Conservation (phyloP, 2,329 filamentous ascomycete species). For the Beauveria varroae region DNA sequence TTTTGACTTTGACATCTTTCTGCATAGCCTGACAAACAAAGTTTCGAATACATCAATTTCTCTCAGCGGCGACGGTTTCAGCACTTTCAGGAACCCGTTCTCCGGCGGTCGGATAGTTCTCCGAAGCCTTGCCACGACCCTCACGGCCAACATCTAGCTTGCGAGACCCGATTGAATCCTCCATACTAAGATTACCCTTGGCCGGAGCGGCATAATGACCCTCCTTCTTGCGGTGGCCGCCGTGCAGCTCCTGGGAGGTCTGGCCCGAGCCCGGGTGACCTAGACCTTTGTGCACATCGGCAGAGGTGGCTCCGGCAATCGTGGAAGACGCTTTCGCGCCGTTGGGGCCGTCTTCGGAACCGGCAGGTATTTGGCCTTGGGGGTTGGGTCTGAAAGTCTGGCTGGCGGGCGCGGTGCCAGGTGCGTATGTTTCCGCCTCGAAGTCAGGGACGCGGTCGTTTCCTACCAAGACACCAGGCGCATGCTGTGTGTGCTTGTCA, state of each 20-base stretch:
- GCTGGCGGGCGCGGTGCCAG: conserved; percentile 54
- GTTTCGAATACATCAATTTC: not conserved
- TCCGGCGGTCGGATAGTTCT: not conserved
- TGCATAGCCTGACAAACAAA: not conserved
- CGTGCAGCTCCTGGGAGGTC: conserved; percentile 33
- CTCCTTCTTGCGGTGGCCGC: conserved; percentile 30
- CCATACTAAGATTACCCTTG: not conserved
- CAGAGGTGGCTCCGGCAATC: conserved; percentile 37
- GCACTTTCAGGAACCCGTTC: not conserved
- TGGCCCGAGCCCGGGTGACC: conserved; percentile 37
- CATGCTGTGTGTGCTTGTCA: conserved; percentile 41
- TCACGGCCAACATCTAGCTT: not conserved
- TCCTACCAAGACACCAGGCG: conserved; percentile 52
- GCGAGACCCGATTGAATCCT: not conserved
- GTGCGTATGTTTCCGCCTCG: conserved; percentile 49
- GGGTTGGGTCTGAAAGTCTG: conserved; percentile 33
- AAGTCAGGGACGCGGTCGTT: conserved; percentile 57
- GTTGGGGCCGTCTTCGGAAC: conserved; percentile 13
- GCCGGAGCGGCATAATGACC: not conserved
- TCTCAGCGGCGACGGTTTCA: not conserved
- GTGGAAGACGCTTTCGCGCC: conserved; percentile 28
- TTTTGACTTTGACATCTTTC: not conserved
- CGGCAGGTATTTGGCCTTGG: conserved; percentile 26
- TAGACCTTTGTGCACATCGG: conserved; percentile 34
- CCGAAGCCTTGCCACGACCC: not conserved